Conservation (phyloP, 306 rosid genomes). For the Sicyos edulis region DNA sequence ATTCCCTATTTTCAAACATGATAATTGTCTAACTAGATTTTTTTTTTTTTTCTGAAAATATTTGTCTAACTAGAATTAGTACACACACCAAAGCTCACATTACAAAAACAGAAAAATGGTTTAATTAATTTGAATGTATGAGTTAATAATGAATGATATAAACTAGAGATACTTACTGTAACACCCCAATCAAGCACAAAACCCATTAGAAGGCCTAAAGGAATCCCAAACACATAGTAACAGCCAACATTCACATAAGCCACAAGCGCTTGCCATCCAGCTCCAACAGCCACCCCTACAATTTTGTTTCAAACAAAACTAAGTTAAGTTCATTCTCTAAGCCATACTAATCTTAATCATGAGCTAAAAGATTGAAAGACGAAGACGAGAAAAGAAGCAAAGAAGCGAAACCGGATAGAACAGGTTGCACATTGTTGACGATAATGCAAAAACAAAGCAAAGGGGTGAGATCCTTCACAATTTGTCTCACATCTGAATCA, state of each 20-base stretch:
- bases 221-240: slow-evolving; percentile 71
- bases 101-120: too few species aligned
- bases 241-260: slow-evolving; percentile 68
- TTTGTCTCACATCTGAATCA: slow-evolving; percentile 35
- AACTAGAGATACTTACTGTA: slow-evolving; percentile 23
- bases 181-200: slow-evolving; percentile 49
- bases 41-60: too few species aligned
- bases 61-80: too few species aligned
- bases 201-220: slow-evolving; percentile 61
- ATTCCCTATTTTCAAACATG: too few species aligned
- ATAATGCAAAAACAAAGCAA: slow-evolving; percentile 59
- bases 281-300: slow-evolving; percentile 80
- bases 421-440: slow-evolving; percentile 74
- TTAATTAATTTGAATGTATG: not conserved
- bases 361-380: too few species aligned
- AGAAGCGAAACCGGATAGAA: slow-evolving; percentile 47
- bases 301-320: too few species aligned
- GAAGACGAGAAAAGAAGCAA: too few species aligned
- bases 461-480: slow-evolving; percentile 59
- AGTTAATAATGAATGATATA: not conserved
- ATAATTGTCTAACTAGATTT: too few species aligned
- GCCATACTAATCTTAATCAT: too few species aligned
- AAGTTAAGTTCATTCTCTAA: too few species aligned
- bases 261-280: slow-evolving; percentile 73
- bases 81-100: too few species aligned